Percentiles rank a stretch among this genome's conserved stretches.
These are phyloP conservation scores for Penicillium coprophilum DNA, from an alignment of 495 filamentous ascomycete genomes.

Conservation along the genomic window DNA sequence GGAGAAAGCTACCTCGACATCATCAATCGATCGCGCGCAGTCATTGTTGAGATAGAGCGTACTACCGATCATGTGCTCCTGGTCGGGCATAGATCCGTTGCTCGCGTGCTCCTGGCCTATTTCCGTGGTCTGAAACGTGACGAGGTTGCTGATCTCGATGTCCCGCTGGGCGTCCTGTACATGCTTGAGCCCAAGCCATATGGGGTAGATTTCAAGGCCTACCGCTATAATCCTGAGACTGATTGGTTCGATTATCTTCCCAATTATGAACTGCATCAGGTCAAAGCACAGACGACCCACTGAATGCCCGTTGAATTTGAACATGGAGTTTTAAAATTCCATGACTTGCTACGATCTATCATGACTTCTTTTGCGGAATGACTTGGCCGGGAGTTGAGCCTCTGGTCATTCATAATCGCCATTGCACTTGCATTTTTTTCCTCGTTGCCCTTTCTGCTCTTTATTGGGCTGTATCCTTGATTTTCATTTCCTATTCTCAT, in stretches of 20 bases:
- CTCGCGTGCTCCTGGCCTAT: slow-evolving; percentile 89
- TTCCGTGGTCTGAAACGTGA: slow-evolving; percentile 88
- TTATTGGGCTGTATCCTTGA: not conserved
- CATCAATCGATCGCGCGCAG: slow-evolving; percentile 90
- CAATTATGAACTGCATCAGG: slow-evolving; percentile 67
- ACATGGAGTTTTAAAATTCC: slow-evolving; percentile 3
- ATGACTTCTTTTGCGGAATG: slow-evolving; percentile 17
- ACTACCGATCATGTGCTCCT: slow-evolving; percentile 94
- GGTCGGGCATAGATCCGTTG: slow-evolving; percentile 85
- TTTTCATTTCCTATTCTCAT: slow-evolving; percentile 7
- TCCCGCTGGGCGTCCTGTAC: slow-evolving; percentile 89
- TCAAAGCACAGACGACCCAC: slow-evolving; percentile 27
- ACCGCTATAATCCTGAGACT: slow-evolving; percentile 72
- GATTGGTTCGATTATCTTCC: slow-evolving; percentile 82
- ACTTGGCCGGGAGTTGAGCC: not conserved
- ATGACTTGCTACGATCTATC: slow-evolving; percentile 26
- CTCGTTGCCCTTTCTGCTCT: slow-evolving; percentile 2
- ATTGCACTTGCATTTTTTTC: slow-evolving; percentile 1
- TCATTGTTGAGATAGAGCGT: slow-evolving; percentile 94
- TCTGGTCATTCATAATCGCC: not conserved
- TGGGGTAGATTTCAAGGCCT: slow-evolving; percentile 93
- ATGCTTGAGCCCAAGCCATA: slow-evolving; percentile 97
- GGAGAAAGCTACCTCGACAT: slow-evolving; percentile 96
- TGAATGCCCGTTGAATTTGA: not conserved
- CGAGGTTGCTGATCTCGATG: slow-evolving; percentile 88